Conservation (phyloP, 2,329 filamentous ascomycete species). For the Alternaria tenuissima region DNA sequence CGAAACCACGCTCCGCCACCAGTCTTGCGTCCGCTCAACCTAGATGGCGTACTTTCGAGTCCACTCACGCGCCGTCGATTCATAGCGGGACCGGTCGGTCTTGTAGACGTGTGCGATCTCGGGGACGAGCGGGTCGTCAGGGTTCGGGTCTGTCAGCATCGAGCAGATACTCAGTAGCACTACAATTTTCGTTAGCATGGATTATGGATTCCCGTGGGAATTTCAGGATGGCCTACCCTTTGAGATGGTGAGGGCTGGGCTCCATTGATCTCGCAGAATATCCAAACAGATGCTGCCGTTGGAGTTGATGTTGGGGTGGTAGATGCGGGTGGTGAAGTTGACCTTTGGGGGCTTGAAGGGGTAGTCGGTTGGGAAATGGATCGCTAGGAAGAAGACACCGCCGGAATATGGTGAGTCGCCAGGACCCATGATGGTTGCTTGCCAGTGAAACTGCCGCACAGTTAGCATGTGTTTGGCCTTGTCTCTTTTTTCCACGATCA, state of each 20-base stretch:
- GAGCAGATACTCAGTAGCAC: slow-evolving; percentile 99
- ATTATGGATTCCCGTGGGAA: not conserved
- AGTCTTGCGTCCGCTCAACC: slow-evolving; percentile 4
- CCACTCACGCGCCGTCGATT: slow-evolving; percentile 97
- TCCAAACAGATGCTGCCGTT: slow-evolving; percentile 99
- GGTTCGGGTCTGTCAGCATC: slow-evolving; percentile 99
- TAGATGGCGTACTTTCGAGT: slow-evolving; percentile 99
- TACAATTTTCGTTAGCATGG: slow-evolving; percentile 50
- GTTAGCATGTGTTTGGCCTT: slow-evolving; percentile 37
- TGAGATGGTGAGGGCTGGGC: slow-evolving; percentile 95
- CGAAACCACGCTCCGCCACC: slow-evolving; percentile 23
- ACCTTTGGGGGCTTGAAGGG: slow-evolving; percentile 99
- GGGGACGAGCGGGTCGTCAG: slow-evolving; percentile 96
- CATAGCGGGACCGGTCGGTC: slow-evolving; percentile 94
- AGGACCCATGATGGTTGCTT: slow-evolving; percentile 99
- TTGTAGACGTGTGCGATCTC: slow-evolving; percentile 99
- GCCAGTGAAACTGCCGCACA: slow-evolving; percentile 89
- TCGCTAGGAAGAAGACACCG: slow-evolving; percentile 98
- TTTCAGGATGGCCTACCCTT: slow-evolving; percentile 72
- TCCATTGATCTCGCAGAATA: slow-evolving; percentile 99
- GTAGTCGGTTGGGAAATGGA: slow-evolving; percentile 99
- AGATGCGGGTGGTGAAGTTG: slow-evolving; percentile 99
- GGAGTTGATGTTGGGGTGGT: slow-evolving; percentile 99
- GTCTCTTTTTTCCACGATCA: slow-evolving; percentile 11
- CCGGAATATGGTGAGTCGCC: slow-evolving; percentile 97